Conservation (phyloP, 148 eudicot species). For the Vaccinium myrtillus region DNA sequence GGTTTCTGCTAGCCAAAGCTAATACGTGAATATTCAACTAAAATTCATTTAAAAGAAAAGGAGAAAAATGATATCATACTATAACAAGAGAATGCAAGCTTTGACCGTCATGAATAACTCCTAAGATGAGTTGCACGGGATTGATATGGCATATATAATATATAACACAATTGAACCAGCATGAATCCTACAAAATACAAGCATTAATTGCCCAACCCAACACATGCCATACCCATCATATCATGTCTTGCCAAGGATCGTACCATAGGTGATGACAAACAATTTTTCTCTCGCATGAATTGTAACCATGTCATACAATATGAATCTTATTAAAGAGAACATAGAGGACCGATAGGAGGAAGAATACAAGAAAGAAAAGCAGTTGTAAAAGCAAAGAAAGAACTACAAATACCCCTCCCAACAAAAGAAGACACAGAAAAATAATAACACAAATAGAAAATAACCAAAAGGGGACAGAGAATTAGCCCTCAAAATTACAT, state of each 20-base stretch:
- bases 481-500: background rate
- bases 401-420: background rate
- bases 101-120: background rate
- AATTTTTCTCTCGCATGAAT: background rate
- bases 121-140: background rate
- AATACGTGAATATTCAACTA: background rate
- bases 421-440: background rate
- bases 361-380: background rate
- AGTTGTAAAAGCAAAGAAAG: background rate
- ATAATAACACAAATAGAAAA: background rate
- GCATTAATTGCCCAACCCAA: background rate
- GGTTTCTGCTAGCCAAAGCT: background rate
- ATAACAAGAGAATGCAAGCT: background rate
- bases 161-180: background rate
- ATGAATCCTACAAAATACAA: background rate
- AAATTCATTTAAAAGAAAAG: background rate
- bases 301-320: background rate
- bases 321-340: background rate
- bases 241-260: background rate
- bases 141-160: background rate
- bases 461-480: background rate
- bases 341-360: background rate
- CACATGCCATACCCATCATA: background rate
- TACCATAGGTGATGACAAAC: background rate
- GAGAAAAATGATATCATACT: background rate